These are phyloP conservation scores for Rhodofomes roseus DNA, from an alignment of 1,284 basidiomycete species.

Conservation along the genomic window DNA sequence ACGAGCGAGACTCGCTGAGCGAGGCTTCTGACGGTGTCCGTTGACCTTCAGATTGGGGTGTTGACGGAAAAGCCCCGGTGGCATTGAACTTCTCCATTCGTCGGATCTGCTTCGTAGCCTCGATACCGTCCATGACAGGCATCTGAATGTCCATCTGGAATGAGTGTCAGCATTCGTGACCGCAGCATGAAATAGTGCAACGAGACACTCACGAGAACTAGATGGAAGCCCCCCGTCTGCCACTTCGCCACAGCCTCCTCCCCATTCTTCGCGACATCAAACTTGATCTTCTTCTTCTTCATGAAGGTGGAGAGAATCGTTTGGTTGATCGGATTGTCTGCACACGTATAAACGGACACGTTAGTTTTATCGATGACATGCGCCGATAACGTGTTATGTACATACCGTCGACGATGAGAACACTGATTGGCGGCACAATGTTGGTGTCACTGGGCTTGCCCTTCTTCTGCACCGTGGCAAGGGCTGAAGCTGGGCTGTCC, in stretches of 20 bases:
- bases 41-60: slow-evolving; percentile 55
- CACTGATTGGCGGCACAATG: slow-evolving; percentile 92
- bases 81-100: slow-evolving; percentile 74
- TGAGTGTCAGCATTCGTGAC: background rate
- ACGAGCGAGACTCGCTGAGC: slow-evolving; percentile 34
- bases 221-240: slow-evolving; percentile 90
- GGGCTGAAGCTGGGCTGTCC: slow-evolving; percentile 14
- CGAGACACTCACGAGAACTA: slow-evolving; percentile 76
- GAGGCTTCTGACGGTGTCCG: slow-evolving; percentile 51
- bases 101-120: slow-evolving; percentile 95
- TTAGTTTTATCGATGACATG: slow-evolving; percentile 9
- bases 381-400: slow-evolving; percentile 10
- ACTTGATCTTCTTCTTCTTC: slow-evolving; percentile 95
- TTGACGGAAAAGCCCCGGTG: slow-evolving; percentile 68
- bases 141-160: slow-evolving; percentile 98
- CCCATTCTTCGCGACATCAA: slow-evolving; percentile 93
- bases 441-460: slow-evolving; percentile 34
- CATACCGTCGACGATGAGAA: slow-evolving; percentile 92
- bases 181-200: background rate
- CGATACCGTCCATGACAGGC: slow-evolving; percentile 98
- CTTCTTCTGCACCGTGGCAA: slow-evolving; percentile 23
- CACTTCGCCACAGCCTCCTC: slow-evolving; percentile 96
- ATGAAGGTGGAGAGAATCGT: slow-evolving; percentile 95
- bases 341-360: background rate
- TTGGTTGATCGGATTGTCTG: slow-evolving; percentile 99